Evolutionary conservation across 2,329 filamentous ascomycete species (phyloP).

Genomic region (Blastomyces parvus): DNA sequence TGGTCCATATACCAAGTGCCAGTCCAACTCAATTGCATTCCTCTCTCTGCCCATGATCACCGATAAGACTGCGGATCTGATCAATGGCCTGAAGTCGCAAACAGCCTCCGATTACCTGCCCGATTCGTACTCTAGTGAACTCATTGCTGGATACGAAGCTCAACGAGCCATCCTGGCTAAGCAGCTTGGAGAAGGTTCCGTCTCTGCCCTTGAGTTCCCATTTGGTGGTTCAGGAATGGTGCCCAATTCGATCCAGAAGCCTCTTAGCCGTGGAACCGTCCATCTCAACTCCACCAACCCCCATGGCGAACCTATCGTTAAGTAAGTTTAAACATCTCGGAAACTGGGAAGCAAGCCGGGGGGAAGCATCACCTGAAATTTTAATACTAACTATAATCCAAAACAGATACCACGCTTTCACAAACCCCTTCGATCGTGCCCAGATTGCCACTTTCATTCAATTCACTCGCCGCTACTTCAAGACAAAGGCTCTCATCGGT

Average conservation of each 20-base stretch:
- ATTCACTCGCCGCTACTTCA: slow-evolving; percentile 14
- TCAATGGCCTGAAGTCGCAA: slow-evolving; percentile 7
- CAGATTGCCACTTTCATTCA: slow-evolving; percentile 11
- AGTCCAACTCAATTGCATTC: slow-evolving; percentile 17
- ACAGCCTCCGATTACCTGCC: slow-evolving; percentile 8
- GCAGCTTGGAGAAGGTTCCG: slow-evolving; percentile 14
- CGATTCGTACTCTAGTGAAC: slow-evolving; percentile 10
- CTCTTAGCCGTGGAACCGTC: slow-evolving; percentile 18
- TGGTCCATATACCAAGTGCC: slow-evolving; percentile 18
- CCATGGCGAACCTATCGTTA: slow-evolving; percentile 14
- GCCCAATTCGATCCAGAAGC: slow-evolving; percentile 18
- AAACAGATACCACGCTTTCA: slow-evolving; percentile 12
- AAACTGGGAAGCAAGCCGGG: not conserved
- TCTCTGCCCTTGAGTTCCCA: slow-evolving; percentile 18
- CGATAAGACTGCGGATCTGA: slow-evolving; percentile 10
- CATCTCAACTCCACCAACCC: slow-evolving; percentile 16
- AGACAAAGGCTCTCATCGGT: slow-evolving; percentile 6
- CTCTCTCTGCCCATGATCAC: slow-evolving; percentile 15
- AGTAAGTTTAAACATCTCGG: slow-evolving; percentile 4
- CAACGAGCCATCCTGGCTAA: slow-evolving; percentile 16
- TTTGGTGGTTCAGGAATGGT: slow-evolving; percentile 16
- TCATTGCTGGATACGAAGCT: slow-evolving; percentile 18
- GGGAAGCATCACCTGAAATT: not conserved
- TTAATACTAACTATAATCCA: not conserved
- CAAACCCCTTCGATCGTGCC: slow-evolving; percentile 17